Evolutionary conservation across 75 land plant genomes (phyloP).

Genomic region (Pinus tabuliformis): DNA sequence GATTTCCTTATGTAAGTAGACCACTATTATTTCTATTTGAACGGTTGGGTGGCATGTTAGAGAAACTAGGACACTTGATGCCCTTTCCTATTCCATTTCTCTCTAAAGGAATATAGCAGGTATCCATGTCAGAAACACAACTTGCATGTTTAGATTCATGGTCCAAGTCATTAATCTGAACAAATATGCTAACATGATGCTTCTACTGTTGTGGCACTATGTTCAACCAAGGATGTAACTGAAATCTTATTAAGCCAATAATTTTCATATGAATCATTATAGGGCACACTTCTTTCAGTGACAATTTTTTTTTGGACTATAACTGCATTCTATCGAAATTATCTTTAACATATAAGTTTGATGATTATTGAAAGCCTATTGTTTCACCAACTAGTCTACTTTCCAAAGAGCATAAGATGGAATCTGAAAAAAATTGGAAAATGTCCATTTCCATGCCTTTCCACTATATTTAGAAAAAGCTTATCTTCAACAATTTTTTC

Average conservation of each 20-base stretch:
- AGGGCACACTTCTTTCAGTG: not conserved
- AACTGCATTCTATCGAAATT: not conserved
- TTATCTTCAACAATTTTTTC: constrained; percentile 43
- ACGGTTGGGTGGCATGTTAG: not conserved
- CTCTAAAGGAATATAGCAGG: not conserved
- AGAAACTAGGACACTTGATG: not conserved
- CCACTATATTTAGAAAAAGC: constrained; percentile 71
- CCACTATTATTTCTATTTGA: not conserved
- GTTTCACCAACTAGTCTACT: not conserved
- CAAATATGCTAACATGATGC: not conserved
- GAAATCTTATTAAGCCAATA: not conserved
- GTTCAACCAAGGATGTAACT: not conserved
- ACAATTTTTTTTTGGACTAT: not conserved
- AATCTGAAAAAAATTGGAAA: constrained; percentile 76
- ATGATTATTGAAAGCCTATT: not conserved
- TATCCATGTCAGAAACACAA: not conserved
- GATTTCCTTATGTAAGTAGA: not conserved
- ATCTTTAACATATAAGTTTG: not conserved
- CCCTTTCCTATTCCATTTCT: not conserved
- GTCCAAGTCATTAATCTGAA: not conserved
- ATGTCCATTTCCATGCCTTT: constrained; percentile 74
- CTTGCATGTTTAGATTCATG: not conserved
- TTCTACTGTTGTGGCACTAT: not conserved
- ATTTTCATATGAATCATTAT: constrained; percentile 8
- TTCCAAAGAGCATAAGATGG: not conserved